phyloP scores from a whole-genome alignment of 2,329 filamentous ascomycete species.

The Cladophialophora exuberans region DNA sequence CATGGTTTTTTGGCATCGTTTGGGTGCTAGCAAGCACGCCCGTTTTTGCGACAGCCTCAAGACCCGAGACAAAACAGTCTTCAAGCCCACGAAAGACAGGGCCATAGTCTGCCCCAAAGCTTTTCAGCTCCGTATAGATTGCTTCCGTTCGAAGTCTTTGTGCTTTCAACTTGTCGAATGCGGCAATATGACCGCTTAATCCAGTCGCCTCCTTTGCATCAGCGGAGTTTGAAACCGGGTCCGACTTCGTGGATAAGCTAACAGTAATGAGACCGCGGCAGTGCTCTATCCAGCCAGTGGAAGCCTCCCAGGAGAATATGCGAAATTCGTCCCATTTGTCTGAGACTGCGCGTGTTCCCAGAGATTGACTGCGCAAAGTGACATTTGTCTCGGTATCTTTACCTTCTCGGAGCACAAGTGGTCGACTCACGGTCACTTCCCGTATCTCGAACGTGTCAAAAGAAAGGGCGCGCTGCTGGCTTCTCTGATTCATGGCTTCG shows the following conservation, averaged over 20 bases:
- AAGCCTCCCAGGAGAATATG: background rate
- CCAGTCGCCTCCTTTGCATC: background rate
- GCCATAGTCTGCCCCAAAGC: background rate
- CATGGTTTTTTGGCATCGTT: background rate
- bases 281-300: background rate
- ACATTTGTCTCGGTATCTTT: background rate
- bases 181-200: background rate
- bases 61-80: background rate
- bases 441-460: background rate
- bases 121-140: background rate
- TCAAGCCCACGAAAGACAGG: background rate
- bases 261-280: background rate
- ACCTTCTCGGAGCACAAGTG: background rate
- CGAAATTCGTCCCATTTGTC: background rate
- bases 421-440: background rate
- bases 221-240: background rate
- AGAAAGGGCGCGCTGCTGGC: background rate
- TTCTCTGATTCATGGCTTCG: conserved; percentile 27
- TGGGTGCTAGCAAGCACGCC: background rate
- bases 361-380: background rate
- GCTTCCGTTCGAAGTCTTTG: background rate
- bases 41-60: background rate
- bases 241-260: background rate
- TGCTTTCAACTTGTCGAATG: background rate
- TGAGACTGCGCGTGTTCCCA: background rate